These are phyloP conservation scores for Claviceps quebecensis DNA, from an alignment of 2,329 filamentous ascomycete genomes.

Conservation along the genomic window DNA sequence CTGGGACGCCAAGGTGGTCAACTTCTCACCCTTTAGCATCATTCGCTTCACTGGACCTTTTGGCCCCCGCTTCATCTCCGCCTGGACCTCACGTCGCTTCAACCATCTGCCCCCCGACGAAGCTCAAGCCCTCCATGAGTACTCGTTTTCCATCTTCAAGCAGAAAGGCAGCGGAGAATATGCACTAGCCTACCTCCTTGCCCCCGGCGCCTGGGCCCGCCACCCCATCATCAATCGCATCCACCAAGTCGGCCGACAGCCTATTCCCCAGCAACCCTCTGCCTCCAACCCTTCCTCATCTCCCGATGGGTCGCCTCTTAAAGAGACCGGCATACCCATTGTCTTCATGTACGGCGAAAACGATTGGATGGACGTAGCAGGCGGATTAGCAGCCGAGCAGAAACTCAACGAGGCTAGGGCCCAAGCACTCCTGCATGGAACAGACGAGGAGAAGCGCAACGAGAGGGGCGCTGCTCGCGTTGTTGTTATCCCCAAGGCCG, in stretches of 20 bases:
- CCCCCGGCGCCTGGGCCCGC: slow-evolving; percentile 83
- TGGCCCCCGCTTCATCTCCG: slow-evolving; percentile 81
- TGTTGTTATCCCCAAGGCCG: slow-evolving; percentile 51
- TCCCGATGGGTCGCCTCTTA: slow-evolving; percentile 6
- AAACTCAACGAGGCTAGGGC: slow-evolving; percentile 57
- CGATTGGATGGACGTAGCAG: slow-evolving; percentile 96
- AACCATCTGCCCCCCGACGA: slow-evolving; percentile 72
- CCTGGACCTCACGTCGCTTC: slow-evolving; percentile 89
- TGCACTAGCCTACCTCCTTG: slow-evolving; percentile 79
- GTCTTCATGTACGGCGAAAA: slow-evolving; percentile 94
- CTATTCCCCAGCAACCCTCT: slow-evolving; percentile 19
- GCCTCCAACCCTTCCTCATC: slow-evolving; percentile 7
- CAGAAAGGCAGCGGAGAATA: slow-evolving; percentile 91
- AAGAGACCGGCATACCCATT: slow-evolving; percentile 60
- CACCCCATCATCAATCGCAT: slow-evolving; percentile 79
- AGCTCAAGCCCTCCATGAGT: slow-evolving; percentile 75
- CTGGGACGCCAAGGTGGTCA: slow-evolving; percentile 98
- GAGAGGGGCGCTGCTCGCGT: slow-evolving; percentile 80
- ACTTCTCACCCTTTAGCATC: slow-evolving; percentile 86
- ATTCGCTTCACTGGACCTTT: slow-evolving; percentile 80
- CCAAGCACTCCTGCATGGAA: slow-evolving; percentile 45
- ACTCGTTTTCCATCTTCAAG: slow-evolving; percentile 87
- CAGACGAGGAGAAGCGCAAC: slow-evolving; percentile 49
- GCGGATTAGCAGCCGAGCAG: slow-evolving; percentile 66
- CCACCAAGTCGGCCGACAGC: slow-evolving; percentile 69